These are phyloP conservation scores for Phialophora verrucosa DNA, from an alignment of 2,329 filamentous ascomycete genomes.

Conservation along the genomic window DNA sequence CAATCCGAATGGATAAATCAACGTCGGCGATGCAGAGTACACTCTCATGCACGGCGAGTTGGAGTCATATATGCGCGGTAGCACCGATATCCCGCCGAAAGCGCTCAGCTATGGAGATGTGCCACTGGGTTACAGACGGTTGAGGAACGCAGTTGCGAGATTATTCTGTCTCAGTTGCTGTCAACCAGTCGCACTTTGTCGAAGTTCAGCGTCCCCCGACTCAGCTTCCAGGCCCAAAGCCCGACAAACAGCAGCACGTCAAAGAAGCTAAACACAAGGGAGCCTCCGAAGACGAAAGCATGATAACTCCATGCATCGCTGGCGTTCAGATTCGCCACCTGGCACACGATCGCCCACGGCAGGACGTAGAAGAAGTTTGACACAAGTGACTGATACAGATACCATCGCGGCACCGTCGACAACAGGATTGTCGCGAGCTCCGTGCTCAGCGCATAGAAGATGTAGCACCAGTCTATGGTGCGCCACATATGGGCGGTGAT, in stretches of 20 bases:
- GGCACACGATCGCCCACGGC: conserved; percentile 70
- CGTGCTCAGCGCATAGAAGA: conserved; percentile 70
- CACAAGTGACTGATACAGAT: conserved; percentile 68
- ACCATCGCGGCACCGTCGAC: conserved; percentile 69
- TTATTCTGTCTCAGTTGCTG: neutral
- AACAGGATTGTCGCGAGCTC: conserved; percentile 70
- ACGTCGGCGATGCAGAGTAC: no score
- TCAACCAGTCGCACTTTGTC: conserved; percentile 24
- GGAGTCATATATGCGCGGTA: no score
- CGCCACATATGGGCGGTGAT: conserved; percentile 72
- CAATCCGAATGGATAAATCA: no score
- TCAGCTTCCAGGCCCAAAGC: conserved; percentile 60
- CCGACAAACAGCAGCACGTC: conserved; percentile 58
- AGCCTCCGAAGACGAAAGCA: conserved; percentile 69
- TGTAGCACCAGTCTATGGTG: conserved; percentile 69
- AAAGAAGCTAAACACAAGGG: conserved; percentile 70
- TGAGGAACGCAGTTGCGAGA: neutral
- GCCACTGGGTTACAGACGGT: no score
- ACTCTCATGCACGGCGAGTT: no score
- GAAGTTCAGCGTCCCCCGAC: conserved; percentile 45
- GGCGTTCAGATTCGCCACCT: conserved; percentile 52
- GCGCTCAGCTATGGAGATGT: no score
- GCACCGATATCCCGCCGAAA: no score
- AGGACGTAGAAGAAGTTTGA: conserved; percentile 73
- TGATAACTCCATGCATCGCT: conserved; percentile 71